phyloP scores from a whole-genome alignment of 2,329 filamentous ascomycete genomes.

The Xylaria sp. region DNA sequence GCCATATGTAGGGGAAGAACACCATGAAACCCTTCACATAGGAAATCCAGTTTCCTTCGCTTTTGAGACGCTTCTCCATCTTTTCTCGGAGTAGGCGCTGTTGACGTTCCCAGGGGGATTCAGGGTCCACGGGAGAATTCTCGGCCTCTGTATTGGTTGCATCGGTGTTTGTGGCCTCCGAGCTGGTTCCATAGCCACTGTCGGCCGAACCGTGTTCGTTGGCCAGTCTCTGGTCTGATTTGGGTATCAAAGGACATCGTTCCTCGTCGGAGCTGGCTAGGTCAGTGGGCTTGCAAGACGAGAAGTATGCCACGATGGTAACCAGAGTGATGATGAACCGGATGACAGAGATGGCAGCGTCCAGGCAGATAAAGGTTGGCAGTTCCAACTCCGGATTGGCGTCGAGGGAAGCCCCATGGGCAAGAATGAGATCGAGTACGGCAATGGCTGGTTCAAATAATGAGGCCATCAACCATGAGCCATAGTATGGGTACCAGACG shows the following conservation, averaged over 20 bases:
- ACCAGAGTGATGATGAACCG: constrained; percentile 33
- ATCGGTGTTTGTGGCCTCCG: constrained; percentile 36
- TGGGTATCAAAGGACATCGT: constrained; percentile 51
- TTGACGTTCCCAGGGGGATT: constrained; percentile 51
- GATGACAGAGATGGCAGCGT: constrained; percentile 30
- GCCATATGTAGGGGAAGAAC: constrained; percentile 76
- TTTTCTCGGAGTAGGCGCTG: constrained; percentile 51
- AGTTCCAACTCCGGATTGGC: constrained; percentile 12
- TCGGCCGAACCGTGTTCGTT: constrained; percentile 29
- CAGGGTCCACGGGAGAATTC: constrained; percentile 37
- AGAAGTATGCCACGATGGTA: constrained; percentile 27
- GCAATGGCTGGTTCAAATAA: constrained; percentile 49
- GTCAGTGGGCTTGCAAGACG: constrained; percentile 21
- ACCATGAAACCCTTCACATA: constrained; percentile 72
- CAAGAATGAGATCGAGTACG: constrained; percentile 33
- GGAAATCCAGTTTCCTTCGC: constrained; percentile 70
- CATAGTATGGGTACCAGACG: constrained; percentile 59
- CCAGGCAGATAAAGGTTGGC: constrained; percentile 25
- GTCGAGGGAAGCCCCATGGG: constrained; percentile 15
- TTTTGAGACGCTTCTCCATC: constrained; percentile 63
- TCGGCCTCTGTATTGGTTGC: constrained; percentile 30
- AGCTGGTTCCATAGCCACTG: constrained; percentile 41
- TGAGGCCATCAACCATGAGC: constrained; percentile 55
- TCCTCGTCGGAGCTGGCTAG: constrained; percentile 44
- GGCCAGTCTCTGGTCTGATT: constrained; percentile 32